phyloP scores from a whole-genome alignment of 495 filamentous ascomycete species.

The Tuber melanosporum region DNA sequence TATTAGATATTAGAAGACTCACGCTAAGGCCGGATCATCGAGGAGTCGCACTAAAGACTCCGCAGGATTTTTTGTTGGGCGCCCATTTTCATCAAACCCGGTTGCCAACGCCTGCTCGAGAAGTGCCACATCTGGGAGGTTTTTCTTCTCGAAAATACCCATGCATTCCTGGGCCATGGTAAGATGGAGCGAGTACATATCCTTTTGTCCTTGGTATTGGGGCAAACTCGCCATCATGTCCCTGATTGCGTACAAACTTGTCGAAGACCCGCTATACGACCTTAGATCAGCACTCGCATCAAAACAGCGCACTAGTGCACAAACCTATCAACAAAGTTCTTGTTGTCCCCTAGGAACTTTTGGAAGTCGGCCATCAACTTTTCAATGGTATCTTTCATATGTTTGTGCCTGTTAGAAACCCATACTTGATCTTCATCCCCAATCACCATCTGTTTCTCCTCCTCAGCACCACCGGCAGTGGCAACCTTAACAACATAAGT shows the following conservation, averaged over 20 bases:
- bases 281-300: conserved; percentile 11
- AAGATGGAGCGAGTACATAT: conserved; percentile 88
- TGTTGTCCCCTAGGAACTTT: conserved; percentile 81
- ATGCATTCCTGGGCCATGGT: conserved; percentile 98
- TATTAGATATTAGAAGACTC: neutral
- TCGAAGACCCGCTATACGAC: conserved; percentile 52
- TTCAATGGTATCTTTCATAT: conserved; percentile 97
- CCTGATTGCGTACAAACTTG: conserved; percentile 82
- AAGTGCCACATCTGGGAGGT: conserved; percentile 77
- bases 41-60: conserved; percentile 79
- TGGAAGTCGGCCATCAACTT: conserved; percentile 88
- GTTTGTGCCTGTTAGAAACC: conserved; percentile 84
- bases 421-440: conserved; percentile 84
- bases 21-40: conserved; percentile 55
- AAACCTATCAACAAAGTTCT: conserved; percentile 77
- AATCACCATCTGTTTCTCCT: conserved; percentile 85
- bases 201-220: conserved; percentile 90
- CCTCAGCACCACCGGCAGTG: conserved; percentile 67
- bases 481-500: conserved; percentile 56
- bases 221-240: conserved; percentile 94
- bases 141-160: conserved; percentile 77
- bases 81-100: conserved; percentile 84
- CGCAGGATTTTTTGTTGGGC: conserved; percentile 80
- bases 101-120: conserved; percentile 82
- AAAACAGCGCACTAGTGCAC: conserved; percentile 16